These are phyloP conservation scores for Salinomyces thailandicus DNA, from an alignment of 2,329 filamentous ascomycete species.

Conservation along the genomic window DNA sequence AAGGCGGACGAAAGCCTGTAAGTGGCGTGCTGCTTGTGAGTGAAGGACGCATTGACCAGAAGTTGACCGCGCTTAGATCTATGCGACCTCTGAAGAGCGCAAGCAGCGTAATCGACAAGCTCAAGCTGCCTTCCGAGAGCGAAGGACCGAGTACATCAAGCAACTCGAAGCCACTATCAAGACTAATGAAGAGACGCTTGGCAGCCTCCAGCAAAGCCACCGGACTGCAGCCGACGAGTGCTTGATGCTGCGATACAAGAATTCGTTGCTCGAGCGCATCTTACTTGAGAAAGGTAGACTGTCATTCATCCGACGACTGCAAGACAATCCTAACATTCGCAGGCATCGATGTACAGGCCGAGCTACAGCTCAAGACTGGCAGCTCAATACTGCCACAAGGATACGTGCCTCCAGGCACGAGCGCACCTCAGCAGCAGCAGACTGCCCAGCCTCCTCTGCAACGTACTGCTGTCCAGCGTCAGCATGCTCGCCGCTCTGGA, in stretches of 20 bases:
- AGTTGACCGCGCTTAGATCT: conserved; percentile 54
- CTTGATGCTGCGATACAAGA: conserved; percentile 96
- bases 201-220: conserved; percentile 87
- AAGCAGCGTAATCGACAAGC: conserved; percentile 97
- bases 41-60: too few species aligned
- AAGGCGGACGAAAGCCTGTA: conserved; percentile 96
- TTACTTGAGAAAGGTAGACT: conserved; percentile 83
- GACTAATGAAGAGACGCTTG: conserved; percentile 87
- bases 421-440: conserved; percentile 46
- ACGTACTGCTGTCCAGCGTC: conserved; percentile 69
- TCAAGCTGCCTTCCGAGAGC: conserved; percentile 92
- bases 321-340: not conserved
- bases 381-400: conserved; percentile 69
- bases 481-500: conserved; percentile 34
- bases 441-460: conserved; percentile 50
- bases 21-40: conserved; percentile 30
- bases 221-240: conserved; percentile 93
- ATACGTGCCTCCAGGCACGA: conserved; percentile 43
- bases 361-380: conserved; percentile 83
- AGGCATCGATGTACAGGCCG: conserved; percentile 96
- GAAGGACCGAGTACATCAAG: conserved; percentile 97
- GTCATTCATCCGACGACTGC: too few species aligned
- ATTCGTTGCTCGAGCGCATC: conserved; percentile 89
- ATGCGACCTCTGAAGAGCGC: conserved; percentile 95
- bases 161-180: conserved; percentile 96